Base-by-base conservation (phyloP, 2,329 filamentous ascomycete species). In the Akanthomyces dipterigenus region DNA sequence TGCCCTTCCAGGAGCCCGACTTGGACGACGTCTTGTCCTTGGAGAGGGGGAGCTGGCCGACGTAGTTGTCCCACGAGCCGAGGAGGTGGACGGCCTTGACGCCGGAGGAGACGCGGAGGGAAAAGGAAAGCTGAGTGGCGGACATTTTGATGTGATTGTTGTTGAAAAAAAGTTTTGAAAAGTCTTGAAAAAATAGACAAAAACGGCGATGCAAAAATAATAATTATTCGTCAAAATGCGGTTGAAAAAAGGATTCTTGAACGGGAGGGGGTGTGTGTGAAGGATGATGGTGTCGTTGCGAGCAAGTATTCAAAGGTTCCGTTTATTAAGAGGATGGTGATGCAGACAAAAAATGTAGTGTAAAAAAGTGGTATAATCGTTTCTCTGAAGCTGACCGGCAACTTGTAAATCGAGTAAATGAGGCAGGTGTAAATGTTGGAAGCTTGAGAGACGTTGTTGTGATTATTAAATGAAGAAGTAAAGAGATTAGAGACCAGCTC, bases 31-130 rank as follows among this genome's bases (percentile, higher is more conserved):
- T 79, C 80, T 85, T 87, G 77, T 96, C 91, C 81, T 92, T 93
- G 78, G 92, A 91, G 70, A 98, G 89, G 61, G 93, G 93, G 70
- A 97, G 90, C 79, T 97, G 93, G 68, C 91, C 91, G 69, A 85
- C 82, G 85, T 99, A 99, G 83, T 90, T 90, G 82, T 99, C 95
- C 93, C 93, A 99, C 68, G 93, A 98, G 72, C 93, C 93, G 78
- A 98, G 89, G 69, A 99, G 84, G 76, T 98, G 93, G 74, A 96
- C 93, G 72, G 93, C 93, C 87, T 97, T 96, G 84, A 96, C 91
- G 80, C 92, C 91, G 74, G 91, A 87, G 73, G 93, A 96, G 76
- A 96, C 96, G 81, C 93, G 91, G 77, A 98, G 90, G 77, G 89
- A 88, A 81, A 98, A 98, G 74, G 92, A 93, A 69, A 96, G 88